Evolutionary conservation across 2,329 filamentous ascomycete species (phyloP).

Genomic region (Ophiostoma ips): DNA sequence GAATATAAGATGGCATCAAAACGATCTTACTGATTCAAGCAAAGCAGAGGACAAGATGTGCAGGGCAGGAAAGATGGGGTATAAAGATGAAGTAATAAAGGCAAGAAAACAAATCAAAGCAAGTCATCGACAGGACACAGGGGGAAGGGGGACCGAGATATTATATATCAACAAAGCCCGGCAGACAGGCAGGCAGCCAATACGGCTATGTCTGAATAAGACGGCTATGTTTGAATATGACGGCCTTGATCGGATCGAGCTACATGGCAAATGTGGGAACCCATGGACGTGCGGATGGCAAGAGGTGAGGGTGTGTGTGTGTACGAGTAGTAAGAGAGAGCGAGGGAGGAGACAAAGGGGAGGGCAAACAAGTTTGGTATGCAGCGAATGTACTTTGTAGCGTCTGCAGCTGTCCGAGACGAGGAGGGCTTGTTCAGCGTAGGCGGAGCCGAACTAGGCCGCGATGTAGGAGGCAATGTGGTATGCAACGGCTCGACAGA

Average conservation of each 20-base stretch:
- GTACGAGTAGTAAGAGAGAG: not conserved
- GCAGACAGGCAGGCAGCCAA: not conserved
- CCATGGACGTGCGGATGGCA: conserved; percentile 4
- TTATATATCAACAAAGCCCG: not conserved
- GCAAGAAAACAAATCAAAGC: too few species aligned
- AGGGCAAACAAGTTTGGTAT: too few species aligned
- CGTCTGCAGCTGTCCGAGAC: too few species aligned
- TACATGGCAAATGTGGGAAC: not conserved
- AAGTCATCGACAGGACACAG: too few species aligned
- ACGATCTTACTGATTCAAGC: too few species aligned
- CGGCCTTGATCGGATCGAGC: not conserved
- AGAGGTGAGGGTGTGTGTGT: not conserved
- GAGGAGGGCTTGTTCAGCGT: too few species aligned
- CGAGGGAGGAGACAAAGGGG: not conserved
- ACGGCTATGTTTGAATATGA: not conserved
- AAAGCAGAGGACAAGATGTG: too few species aligned
- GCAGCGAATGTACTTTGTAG: too few species aligned
- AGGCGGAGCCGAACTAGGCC: too few species aligned
- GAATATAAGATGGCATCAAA: conserved; percentile 65
- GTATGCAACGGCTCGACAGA: not conserved
- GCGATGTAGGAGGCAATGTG: not conserved
- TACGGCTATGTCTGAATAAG: not conserved
- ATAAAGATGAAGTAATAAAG: too few species aligned
- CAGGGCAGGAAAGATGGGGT: too few species aligned
- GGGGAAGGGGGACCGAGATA: not conserved